Evolutionary conservation across 1,139 yeast species (phyloP).

Genomic region (Pichia sp.): DNA sequence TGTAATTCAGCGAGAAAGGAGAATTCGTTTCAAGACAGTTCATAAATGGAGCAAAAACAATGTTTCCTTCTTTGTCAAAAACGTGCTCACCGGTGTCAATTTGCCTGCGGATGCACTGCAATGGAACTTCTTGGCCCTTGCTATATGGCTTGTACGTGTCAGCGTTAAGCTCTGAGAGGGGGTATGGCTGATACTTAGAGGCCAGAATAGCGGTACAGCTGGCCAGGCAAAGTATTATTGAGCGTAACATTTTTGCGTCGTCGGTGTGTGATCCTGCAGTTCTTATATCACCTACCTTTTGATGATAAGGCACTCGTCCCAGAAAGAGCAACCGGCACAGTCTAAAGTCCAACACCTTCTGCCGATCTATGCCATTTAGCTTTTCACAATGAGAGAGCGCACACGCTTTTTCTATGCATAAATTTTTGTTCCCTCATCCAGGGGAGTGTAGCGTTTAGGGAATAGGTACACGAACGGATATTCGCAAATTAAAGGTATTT

Average conservation of each 20-base stretch:
- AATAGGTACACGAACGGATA: no score
- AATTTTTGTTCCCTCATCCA: no score
- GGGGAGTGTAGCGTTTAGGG: no score
- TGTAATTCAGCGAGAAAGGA: constrained; percentile 53
- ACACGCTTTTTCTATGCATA: not conserved
- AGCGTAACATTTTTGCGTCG: not conserved
- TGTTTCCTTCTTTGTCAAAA: constrained; percentile 56
- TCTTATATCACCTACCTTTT: no score
- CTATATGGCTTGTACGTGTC: constrained; percentile 34
- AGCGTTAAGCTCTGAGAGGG: constrained; percentile 23
- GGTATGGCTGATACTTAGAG: constrained; percentile 26
- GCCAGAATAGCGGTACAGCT: constrained; percentile 10
- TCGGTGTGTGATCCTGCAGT: no score
- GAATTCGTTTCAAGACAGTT: constrained; percentile 60
- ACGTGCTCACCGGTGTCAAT: constrained; percentile 76
- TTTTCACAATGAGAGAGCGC: not conserved
- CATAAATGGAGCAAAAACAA: constrained; percentile 58
- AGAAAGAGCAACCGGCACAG: not conserved
- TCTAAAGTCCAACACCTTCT: not conserved
- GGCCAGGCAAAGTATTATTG: not conserved
- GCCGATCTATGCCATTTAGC: not conserved
- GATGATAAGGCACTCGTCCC: no score
- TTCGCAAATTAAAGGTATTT: no score
- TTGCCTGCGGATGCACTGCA: constrained; percentile 63
- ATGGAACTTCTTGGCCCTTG: constrained; percentile 43